Evolutionary conservation across 169 alveolate genomes (phyloP).

Genomic region (Plasmodium relictum): DNA sequence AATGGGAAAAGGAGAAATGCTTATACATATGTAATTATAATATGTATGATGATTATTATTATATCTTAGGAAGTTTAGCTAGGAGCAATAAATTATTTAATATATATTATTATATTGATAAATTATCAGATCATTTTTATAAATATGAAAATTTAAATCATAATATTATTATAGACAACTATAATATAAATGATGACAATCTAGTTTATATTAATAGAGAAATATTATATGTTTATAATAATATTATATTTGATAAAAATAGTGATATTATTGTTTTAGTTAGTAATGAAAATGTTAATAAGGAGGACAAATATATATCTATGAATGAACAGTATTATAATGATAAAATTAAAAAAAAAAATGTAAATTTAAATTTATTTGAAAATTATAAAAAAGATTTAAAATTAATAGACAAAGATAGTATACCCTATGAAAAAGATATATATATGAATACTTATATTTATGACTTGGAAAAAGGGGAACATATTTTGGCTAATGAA

Average conservation of each 20-base stretch:
- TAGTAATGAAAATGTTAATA: slow-evolving; percentile 21
- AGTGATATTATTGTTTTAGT: slow-evolving; percentile 50
- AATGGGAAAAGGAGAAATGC: slow-evolving; percentile 72
- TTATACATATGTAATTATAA: slow-evolving; percentile 63
- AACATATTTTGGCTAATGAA: not conserved
- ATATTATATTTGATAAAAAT: slow-evolving; percentile 30
- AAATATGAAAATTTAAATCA: slow-evolving; percentile 44
- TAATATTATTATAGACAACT: slow-evolving; percentile 41
- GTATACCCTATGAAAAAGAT: slow-evolving; percentile 26
- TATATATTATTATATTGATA: slow-evolving; percentile 40
- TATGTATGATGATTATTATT: slow-evolving; percentile 74
- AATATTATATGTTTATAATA: slow-evolving; percentile 30
- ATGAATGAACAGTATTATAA: slow-evolving; percentile 75
- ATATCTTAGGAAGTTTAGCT: slow-evolving; percentile 66
- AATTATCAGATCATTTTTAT: slow-evolving; percentile 35
- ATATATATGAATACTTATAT: slow-evolving; percentile 32
- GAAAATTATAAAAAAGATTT: slow-evolving; percentile 39
- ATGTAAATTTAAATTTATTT: slow-evolving; percentile 20
- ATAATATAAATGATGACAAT: slow-evolving; percentile 6
- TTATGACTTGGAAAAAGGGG: slow-evolving; percentile 7
- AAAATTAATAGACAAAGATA: slow-evolving; percentile 28
- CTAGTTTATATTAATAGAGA: slow-evolving; percentile 22
- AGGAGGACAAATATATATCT: slow-evolving; percentile 44
- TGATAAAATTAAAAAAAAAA: slow-evolving; percentile 46
- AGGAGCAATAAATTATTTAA: slow-evolving; percentile 40